Conservation (phyloP, 805 yeast species). For the Suhomyces canberraensis region DNA sequence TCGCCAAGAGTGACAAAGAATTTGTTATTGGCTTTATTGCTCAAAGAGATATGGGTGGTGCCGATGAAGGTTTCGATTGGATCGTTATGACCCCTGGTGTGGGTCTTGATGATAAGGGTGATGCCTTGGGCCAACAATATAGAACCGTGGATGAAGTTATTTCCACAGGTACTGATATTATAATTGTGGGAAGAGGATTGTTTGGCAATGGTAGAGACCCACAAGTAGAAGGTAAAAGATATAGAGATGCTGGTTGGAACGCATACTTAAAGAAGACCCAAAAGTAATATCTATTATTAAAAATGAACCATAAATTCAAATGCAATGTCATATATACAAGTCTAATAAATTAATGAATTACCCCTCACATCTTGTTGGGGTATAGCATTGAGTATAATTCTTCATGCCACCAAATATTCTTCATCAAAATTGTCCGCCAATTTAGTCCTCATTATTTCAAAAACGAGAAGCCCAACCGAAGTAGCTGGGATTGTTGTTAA, state of each 20-base stretch:
- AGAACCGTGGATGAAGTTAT: constrained; percentile 87
- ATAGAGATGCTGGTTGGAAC: constrained; percentile 91
- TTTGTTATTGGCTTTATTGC: constrained; percentile 98
- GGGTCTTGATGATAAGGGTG: constrained; percentile 95
- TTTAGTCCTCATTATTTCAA: constrained; percentile 71
- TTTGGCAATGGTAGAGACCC: constrained; percentile 95
- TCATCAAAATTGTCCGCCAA: constrained; percentile 31
- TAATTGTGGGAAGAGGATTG: constrained; percentile 97
- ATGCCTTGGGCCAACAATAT: constrained; percentile 93
- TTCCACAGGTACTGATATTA: constrained; percentile 83
- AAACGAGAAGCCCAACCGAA: constrained; percentile 76
- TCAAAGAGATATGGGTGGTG: constrained; percentile 81
- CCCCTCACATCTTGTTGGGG: no score
- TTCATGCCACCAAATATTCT: constrained; percentile 4
- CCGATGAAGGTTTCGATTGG: constrained; percentile 89
- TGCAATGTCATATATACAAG: not conserved
- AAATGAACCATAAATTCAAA: not conserved
- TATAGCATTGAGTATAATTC: not conserved
- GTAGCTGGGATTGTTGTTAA: constrained; percentile 83
- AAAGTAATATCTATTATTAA: constrained; percentile 1
- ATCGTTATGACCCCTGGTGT: constrained; percentile 97
- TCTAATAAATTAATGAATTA: no score
- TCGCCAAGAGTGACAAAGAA: constrained; percentile 75
- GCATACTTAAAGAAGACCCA: constrained; percentile 60
- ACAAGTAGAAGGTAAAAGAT: constrained; percentile 78